These are phyloP conservation scores for Hymenoscyphus fructigenus DNA, from an alignment of 2,329 filamentous ascomycete genomes.

Conservation along the genomic window DNA sequence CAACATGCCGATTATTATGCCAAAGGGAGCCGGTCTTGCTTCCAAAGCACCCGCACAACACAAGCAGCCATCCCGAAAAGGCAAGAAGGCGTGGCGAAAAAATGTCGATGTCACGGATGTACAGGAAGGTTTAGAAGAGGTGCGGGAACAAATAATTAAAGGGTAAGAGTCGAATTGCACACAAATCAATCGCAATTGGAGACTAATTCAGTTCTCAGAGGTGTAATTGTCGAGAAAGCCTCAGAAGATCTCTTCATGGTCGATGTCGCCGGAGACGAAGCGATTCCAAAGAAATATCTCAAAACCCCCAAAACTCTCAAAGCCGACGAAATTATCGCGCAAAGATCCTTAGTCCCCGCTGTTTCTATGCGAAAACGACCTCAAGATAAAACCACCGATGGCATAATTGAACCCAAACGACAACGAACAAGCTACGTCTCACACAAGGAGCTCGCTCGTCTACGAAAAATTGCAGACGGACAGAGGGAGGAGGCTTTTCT, in stretches of 20 bases:
- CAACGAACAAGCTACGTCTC: slow-evolving; percentile 77
- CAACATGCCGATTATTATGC: slow-evolving; percentile 35
- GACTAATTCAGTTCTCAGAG: slow-evolving; percentile 51
- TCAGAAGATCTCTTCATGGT: slow-evolving; percentile 83
- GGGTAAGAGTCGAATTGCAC: slow-evolving; percentile 55
- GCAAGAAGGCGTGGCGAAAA: slow-evolving; percentile 98
- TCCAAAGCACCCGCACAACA: slow-evolving; percentile 71
- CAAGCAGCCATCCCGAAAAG: slow-evolving; percentile 89
- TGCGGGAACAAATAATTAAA: slow-evolving; percentile 87
- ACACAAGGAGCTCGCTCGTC: slow-evolving; percentile 75
- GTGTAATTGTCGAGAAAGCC: slow-evolving; percentile 78
- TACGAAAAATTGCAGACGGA: slow-evolving; percentile 78
- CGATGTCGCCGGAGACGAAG: slow-evolving; percentile 70
- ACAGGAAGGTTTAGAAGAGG: slow-evolving; percentile 74
- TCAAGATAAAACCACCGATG: slow-evolving; percentile 68
- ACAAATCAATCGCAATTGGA: slow-evolving; percentile 5
- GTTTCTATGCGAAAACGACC: slow-evolving; percentile 77
- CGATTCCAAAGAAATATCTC: slow-evolving; percentile 63
- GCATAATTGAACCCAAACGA: slow-evolving; percentile 71
- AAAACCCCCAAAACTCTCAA: slow-evolving; percentile 77
- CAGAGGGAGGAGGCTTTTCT: slow-evolving; percentile 43
- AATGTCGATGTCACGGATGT: slow-evolving; percentile 93
- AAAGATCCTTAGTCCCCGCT: slow-evolving; percentile 78
- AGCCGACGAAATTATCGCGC: slow-evolving; percentile 86
- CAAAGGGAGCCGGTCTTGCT: slow-evolving; percentile 41